Evolutionary conservation across 2,329 filamentous ascomycete species (phyloP).

Genomic region (Aspergillus nomiae): DNA sequence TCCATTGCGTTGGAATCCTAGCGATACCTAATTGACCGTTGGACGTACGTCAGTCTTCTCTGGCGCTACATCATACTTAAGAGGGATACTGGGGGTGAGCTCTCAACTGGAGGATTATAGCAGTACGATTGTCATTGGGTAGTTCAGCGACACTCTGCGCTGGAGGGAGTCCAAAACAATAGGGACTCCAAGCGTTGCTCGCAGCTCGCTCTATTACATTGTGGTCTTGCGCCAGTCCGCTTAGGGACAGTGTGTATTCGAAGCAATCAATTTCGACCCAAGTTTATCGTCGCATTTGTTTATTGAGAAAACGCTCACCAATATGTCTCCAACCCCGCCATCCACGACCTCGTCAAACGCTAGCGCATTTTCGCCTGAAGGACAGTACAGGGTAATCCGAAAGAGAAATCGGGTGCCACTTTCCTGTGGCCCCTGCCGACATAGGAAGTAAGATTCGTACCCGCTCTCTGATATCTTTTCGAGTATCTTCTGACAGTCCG

Average conservation of each 20-base stretch:
- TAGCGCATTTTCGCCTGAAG: conserved; percentile 76
- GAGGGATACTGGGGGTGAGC: conserved; percentile 8
- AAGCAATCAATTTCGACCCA: neutral
- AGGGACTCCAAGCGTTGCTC: neutral
- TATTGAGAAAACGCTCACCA: neutral
- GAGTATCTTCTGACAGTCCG: conserved; percentile 12
- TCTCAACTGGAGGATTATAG: neutral
- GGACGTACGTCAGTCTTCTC: neutral
- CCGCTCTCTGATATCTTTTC: conserved; percentile 15
- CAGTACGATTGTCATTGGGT: neutral
- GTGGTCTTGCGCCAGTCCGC: neutral
- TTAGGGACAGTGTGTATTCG: neutral
- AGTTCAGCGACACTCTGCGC: neutral
- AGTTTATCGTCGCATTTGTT: neutral
- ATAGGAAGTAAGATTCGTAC: conserved; percentile 71
- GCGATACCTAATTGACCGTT: neutral
- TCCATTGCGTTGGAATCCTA: neutral
- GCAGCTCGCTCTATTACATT: neutral
- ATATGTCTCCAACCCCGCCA: conserved; percentile 45
- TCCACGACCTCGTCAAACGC: conserved; percentile 72
- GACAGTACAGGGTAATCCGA: conserved; percentile 82
- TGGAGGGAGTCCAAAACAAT: neutral
- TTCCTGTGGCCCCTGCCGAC: conserved; percentile 87
- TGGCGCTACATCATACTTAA: conserved; percentile 7
- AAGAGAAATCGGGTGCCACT: conserved; percentile 90